These are phyloP conservation scores for Arctostaphylos glauca DNA, from an alignment of 148 eudicot species.

Conservation along the genomic window DNA sequence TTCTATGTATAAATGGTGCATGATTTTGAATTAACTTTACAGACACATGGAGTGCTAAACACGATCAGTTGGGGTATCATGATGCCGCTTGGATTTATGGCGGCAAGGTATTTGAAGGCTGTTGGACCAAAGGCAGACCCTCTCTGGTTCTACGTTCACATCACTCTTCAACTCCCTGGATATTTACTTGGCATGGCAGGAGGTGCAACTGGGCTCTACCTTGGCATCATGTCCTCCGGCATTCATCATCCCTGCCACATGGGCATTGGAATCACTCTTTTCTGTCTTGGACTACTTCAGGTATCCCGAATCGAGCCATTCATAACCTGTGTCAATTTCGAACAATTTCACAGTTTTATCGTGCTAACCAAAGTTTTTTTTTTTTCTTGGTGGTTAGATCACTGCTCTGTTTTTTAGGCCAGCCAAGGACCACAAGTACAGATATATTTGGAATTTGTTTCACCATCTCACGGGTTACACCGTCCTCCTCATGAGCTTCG, in stretches of 20 bases:
- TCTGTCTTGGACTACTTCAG: too few species aligned
- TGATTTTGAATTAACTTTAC: neutral
- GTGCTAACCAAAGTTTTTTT: neutral
- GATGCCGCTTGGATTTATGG: slow-evolving; percentile 18
- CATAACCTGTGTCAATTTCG: neutral
- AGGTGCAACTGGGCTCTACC: slow-evolving; percentile 9
- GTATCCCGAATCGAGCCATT: neutral
- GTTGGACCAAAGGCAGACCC: too few species aligned
- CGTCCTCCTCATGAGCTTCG: too few species aligned
- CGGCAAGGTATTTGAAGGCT: slow-evolving; percentile 6
- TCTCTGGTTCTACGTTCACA: too few species aligned
- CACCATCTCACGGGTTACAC: too few species aligned
- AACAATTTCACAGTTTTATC: neutral
- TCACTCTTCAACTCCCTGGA: too few species aligned
- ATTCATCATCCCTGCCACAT: neutral
- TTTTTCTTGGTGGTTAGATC: too few species aligned
- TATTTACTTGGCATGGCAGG: slow-evolving; percentile 14
- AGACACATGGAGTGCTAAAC: slow-evolving; percentile 5
- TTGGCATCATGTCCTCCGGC: neutral
- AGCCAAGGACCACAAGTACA: too few species aligned
- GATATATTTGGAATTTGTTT: too few species aligned
- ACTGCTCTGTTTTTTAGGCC: too few species aligned
- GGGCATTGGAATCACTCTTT: too few species aligned
- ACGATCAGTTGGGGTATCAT: slow-evolving; percentile 17
- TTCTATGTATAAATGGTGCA: too few species aligned